Percentiles rank a stretch among this genome's conserved stretches.
Evolutionary conservation across 148 eudicot genomes (phyloP).

Genomic region (Cornus controversa): DNA sequence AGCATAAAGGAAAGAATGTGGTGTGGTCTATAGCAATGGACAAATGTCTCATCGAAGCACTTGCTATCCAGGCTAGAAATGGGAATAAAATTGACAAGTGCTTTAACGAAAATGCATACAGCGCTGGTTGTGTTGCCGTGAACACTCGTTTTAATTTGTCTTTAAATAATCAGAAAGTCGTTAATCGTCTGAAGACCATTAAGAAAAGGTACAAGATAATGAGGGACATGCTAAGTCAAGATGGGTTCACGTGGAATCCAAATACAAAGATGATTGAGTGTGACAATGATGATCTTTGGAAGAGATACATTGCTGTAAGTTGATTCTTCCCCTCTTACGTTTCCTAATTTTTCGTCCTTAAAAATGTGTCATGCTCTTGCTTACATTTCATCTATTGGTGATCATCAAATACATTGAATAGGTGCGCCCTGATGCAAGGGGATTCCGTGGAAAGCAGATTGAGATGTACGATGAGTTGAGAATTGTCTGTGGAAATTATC

Average conservation of each 20-base stretch:
- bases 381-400: not conserved
- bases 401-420: not conserved
- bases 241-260: conserved; percentile 21
- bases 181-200: conserved; percentile 21
- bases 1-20: conserved; percentile 21
- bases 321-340: not conserved
- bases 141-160: conserved; percentile 19
- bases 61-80: conserved; percentile 18
- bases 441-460: conserved; percentile 14
- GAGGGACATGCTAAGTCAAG: conserved; percentile 20
- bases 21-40: conserved; percentile 24
- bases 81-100: conserved; percentile 25
- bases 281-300: conserved; percentile 17
- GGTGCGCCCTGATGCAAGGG: conserved; percentile 23
- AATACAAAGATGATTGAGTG: conserved; percentile 18
- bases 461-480: conserved; percentile 22
- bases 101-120: conserved; percentile 21
- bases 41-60: conserved; percentile 20
- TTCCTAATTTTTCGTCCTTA: not conserved
- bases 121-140: conserved; percentile 20
- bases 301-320: conserved; percentile 22
- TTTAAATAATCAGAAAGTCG: conserved; percentile 20
- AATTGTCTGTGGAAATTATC: conserved; percentile 19
- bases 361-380: not conserved
- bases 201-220: conserved; percentile 22